These are phyloP conservation scores for Tetrahymena thermophila DNA, from an alignment of 73 alveolate species.

Conservation along the genomic window DNA sequence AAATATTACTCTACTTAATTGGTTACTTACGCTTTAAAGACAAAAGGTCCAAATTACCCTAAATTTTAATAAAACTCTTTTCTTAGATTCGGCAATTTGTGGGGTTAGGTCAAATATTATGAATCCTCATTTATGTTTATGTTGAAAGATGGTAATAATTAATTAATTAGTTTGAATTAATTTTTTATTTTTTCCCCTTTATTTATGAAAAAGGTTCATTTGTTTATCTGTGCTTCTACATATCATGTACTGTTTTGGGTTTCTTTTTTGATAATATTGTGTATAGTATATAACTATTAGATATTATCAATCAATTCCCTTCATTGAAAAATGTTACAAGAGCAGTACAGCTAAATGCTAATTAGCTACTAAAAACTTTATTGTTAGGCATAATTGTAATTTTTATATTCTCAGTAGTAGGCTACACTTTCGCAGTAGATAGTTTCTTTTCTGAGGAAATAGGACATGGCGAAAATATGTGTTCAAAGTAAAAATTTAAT, in stretches of 20 bases:
- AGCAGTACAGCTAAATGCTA: conserved; percentile 73
- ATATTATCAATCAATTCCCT: conserved; percentile 50
- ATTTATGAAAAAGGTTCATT: not conserved
- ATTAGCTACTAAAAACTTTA: conserved; percentile 71
- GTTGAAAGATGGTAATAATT: not conserved
- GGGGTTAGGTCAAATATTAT: not conserved
- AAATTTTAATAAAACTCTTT: not conserved
- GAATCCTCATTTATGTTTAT: not conserved
- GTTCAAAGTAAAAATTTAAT: not conserved
- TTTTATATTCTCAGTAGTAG: conserved; percentile 71
- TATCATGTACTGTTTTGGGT: not conserved
- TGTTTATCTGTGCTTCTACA: not conserved
- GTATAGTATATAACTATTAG: conserved; percentile 73
- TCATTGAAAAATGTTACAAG: conserved; percentile 71
- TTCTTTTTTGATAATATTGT: conserved; percentile 16
- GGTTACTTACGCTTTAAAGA: not conserved
- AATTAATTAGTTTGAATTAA: too few species aligned
- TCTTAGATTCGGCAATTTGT: not conserved
- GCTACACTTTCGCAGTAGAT: conserved; percentile 61
- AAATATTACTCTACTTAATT: not conserved
- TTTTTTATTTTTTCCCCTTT: too few species aligned
- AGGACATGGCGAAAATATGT: conserved; percentile 40
- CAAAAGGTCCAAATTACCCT: not conserved
- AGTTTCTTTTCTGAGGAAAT: conserved; percentile 63
- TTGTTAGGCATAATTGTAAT: conserved; percentile 73